These are phyloP conservation scores for Rehmannia glutinosa DNA, from an alignment of 257 asterid genomes.

Conservation along the genomic window DNA sequence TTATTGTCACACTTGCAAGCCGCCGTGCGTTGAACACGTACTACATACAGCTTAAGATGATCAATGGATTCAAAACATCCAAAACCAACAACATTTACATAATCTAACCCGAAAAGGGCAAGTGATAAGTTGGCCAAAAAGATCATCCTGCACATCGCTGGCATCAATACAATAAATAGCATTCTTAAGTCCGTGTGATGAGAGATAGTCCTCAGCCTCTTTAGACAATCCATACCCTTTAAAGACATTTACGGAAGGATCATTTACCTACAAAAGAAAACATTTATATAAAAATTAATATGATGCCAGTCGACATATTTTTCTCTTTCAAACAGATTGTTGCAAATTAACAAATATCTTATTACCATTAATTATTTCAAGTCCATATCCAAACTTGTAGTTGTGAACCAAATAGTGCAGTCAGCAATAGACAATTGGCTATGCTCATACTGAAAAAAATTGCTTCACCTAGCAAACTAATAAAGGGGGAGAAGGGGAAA, in stretches of 20 bases:
- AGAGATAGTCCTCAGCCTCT: constrained; percentile 75
- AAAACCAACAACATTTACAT: constrained; percentile 9
- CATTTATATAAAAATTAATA: neutral
- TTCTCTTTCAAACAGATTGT: too few relatives aligned
- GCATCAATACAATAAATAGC: constrained; percentile 63
- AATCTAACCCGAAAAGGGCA: constrained; percentile 86
- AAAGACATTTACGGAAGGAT: constrained; percentile 57
- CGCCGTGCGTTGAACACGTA: too few relatives aligned
- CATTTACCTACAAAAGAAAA: constrained; percentile 46
- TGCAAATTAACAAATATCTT: neutral
- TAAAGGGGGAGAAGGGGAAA: too few relatives aligned
- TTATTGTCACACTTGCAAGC: neutral
- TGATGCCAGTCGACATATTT: too few relatives aligned
- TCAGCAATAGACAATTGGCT: too few relatives aligned
- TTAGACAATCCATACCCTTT: constrained; percentile 77
- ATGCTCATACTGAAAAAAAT: too few relatives aligned
- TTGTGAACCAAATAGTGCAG: too few relatives aligned
- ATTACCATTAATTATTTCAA: too few relatives aligned
- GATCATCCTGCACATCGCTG: constrained; percentile 59
- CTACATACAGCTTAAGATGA: neutral
- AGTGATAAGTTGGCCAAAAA: constrained; percentile 68
- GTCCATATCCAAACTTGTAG: too few relatives aligned
- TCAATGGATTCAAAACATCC: neutral
- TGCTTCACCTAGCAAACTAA: too few relatives aligned
- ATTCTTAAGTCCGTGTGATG: constrained; percentile 78